Conservation (phyloP, 192 early-diverging fungal genomes). For the Rhizoclosmatium globosum region DNA sequence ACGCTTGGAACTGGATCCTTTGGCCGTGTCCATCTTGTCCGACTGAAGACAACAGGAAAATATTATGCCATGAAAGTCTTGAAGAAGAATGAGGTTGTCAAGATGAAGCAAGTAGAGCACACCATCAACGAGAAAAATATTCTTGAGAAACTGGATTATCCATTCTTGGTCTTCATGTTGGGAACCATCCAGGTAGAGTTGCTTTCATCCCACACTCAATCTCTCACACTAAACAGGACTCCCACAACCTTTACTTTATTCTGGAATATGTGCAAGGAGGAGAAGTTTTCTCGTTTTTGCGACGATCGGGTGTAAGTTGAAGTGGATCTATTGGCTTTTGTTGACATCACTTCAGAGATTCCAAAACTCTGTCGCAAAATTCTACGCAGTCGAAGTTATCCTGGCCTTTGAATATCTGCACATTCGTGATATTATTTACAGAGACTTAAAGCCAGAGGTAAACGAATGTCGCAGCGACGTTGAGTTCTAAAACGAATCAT, state of each 20-base stretch:
- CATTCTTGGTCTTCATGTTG: constrained; percentile 92
- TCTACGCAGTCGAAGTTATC: constrained; percentile 90
- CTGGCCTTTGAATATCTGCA: constrained; percentile 92
- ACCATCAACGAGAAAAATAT: constrained; percentile 97
- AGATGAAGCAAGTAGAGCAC: constrained; percentile 96
- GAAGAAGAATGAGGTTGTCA: constrained; percentile 92
- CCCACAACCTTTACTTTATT: constrained; percentile 90
- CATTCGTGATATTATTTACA: constrained; percentile 85
- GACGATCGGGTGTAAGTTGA: constrained; percentile 78
- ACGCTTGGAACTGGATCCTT: constrained; percentile 97
- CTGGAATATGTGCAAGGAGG: constrained; percentile 97
- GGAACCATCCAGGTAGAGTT: constrained; percentile 72
- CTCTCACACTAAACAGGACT: constrained; percentile 70
- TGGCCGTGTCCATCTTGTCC: constrained; percentile 93
- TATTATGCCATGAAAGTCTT: constrained; percentile 98
- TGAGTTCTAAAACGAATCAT: not conserved
- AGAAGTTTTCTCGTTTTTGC: constrained; percentile 93
- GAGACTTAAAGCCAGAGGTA: constrained; percentile 87
- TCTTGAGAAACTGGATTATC: constrained; percentile 84
- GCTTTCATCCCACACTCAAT: constrained; percentile 8
- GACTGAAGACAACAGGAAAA: constrained; percentile 76
- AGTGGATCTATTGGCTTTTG: not conserved
- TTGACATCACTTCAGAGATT: constrained; percentile 68
- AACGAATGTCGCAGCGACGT: not conserved
- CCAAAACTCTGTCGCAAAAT: constrained; percentile 85